Evolutionary conservation across 2,329 filamentous ascomycete genomes (phyloP), one percentile per base, ranked within the genome.

Genomic region (Amylocarpus encephaloides): DNA sequence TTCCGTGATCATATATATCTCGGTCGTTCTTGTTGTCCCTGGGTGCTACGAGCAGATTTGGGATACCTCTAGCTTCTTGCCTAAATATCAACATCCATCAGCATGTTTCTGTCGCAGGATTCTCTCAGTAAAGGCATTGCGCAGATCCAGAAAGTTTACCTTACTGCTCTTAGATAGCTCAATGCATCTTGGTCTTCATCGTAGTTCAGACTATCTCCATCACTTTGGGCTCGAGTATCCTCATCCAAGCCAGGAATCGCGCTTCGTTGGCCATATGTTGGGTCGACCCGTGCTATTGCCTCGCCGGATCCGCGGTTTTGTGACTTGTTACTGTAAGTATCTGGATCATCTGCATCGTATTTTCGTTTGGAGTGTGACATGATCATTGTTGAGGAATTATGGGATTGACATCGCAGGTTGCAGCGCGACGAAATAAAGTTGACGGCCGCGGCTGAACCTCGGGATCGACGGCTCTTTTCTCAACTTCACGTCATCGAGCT

Each of bases 51-150:
- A 93, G 76, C 10, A 93, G 71, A 57, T 83, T 77, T 1, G 88
- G 88, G 32, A 94, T 84, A 9, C 74, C 70, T 53, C 73, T 80
- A n/a, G 88, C 88, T 78, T 94, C 83, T 58, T 80, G 77, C 71
- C 88, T 93, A 68, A 53, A 59, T 35, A 30, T 32, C 34, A 30
- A 22, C 35, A 65, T 73, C 71, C 69, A 70, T 73, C 64, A 76
- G 59, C 50, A 49, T n/a, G 16, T 26, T 38, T 46, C 43, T 38
- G 29, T 15, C 30, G 16, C 5, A 35, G n/a, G 29, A 19, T 26
- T 19, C 12, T 36, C 34, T 46, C 36, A 36, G 43, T 16, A 46
- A 46, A 36, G n/a, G 10, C 19, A 10, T 36, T 16, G 16, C 19
- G 29, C 19, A 15, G n/a, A 30, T 13, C 15, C 9, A 36, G 22